Conservation (phyloP, 495 filamentous ascomycete species). For the Podospora bellae-mahoneyi region DNA sequence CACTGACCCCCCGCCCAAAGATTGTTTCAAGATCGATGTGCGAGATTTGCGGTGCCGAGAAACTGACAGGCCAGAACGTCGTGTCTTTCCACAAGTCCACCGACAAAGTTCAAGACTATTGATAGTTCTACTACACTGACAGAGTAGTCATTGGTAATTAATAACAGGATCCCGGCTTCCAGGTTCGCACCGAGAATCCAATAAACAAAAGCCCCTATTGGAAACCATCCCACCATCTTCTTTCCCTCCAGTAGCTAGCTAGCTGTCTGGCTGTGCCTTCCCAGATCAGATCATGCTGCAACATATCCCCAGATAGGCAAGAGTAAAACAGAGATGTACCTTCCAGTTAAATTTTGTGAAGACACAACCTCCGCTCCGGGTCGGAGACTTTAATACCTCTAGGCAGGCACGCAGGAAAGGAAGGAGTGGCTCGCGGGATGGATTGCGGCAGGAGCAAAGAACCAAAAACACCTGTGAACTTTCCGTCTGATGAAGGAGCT, state of each 20-base stretch:
- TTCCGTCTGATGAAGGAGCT: background rate
- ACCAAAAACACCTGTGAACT: background rate
- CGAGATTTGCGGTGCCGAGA: slow-evolving; percentile 11
- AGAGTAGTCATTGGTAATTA: no score
- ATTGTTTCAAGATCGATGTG: slow-evolving; percentile 22
- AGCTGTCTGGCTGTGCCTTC: no score
- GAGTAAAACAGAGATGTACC: background rate
- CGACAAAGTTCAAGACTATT: no score
- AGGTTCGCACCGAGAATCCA: background rate
- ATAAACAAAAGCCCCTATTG: background rate
- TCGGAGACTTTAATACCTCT: background rate
- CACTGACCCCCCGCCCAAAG: slow-evolving; percentile 19
- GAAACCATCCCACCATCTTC: no score
- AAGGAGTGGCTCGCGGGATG: background rate
- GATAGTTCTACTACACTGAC: no score
- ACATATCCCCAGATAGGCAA: no score
- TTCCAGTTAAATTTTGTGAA: background rate
- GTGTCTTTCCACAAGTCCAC: no score
- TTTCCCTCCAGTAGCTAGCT: no score
- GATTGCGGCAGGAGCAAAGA: background rate
- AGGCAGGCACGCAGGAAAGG: background rate
- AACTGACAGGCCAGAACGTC: background rate
- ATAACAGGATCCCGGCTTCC: background rate
- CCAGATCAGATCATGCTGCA: no score
- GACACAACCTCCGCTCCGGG: background rate